A percentile compares a stretch with the other conserved stretches of the same genome.
Conservation (phyloP, 257 asterid genomes). For the Petunia axillaris region DNA sequence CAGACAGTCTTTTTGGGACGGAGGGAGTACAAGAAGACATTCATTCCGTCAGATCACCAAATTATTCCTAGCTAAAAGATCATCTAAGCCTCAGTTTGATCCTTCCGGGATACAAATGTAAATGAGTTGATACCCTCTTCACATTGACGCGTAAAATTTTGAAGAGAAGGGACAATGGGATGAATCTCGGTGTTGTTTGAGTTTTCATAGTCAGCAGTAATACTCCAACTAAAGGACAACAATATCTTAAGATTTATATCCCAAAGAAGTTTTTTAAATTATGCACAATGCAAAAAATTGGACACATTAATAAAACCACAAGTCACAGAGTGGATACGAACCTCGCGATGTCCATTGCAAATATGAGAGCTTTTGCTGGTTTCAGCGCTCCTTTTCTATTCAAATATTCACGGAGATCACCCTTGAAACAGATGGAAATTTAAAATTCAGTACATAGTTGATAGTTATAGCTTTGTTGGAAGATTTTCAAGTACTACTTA, state of each 20-base stretch:
- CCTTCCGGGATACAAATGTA: no score
- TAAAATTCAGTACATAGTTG: neutral
- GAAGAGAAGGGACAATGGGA: no score
- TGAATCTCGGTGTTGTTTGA: neutral
- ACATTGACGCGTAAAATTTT: no score
- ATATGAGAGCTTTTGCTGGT: slow-evolving; percentile 83
- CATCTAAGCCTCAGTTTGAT: no score
- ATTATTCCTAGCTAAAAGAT: no score
- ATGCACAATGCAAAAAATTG: neutral
- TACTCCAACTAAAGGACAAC: neutral
- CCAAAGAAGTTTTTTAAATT: neutral
- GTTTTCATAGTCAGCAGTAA: neutral
- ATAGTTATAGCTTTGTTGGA: neutral
- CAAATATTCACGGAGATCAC: slow-evolving; percentile 77
- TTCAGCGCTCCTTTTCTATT: slow-evolving; percentile 69
- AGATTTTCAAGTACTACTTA: neutral
- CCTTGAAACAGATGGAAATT: slow-evolving; percentile 42
- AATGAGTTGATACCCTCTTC: no score
- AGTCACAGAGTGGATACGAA: slow-evolving; percentile 29
- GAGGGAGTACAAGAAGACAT: no score
- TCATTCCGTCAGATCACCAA: no score
- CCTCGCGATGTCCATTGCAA: slow-evolving; percentile 98
- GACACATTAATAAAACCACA: no score
- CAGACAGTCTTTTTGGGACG: no score
- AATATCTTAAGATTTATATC: neutral